Percentiles rank a stretch among this genome's conserved stretches.
Conservation (phyloP, 345 rosid genomes). For the Populus alba region DNA sequence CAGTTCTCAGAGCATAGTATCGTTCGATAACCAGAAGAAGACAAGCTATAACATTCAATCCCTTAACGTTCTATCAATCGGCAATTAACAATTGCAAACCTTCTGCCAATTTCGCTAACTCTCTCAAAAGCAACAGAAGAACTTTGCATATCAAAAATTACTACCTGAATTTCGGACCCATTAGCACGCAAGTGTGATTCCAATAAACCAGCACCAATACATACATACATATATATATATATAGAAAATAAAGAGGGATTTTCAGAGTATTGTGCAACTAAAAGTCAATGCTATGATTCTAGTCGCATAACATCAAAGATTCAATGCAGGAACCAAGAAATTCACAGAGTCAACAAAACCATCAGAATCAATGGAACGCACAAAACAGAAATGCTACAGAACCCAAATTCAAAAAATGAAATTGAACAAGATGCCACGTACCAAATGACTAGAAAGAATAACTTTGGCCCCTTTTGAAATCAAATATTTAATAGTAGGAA, state of each 20-base stretch:
- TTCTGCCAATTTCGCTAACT: background rate
- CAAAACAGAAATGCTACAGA: background rate
- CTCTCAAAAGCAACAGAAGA: background rate
- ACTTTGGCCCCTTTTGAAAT: conserved; percentile 85
- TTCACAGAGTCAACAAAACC: background rate
- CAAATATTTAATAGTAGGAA: conserved; percentile 97
- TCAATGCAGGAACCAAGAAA: background rate
- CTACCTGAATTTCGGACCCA: background rate
- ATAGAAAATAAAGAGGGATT: background rate
- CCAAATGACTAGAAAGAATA: conserved; percentile 95
- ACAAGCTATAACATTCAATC: background rate
- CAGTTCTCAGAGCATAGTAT: background rate
- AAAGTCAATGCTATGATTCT: background rate
- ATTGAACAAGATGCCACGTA: conserved; percentile 18
- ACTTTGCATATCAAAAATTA: background rate
- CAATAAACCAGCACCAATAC: background rate
- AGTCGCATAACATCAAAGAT: background rate
- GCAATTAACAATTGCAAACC: background rate
- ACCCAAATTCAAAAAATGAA: background rate
- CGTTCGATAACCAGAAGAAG: background rate
- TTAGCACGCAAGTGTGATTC: background rate
- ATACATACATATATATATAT: too few species aligned
- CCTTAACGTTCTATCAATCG: background rate
- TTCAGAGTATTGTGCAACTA: background rate
- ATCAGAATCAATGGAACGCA: background rate